phyloP scores from a whole-genome alignment of 2,329 filamentous ascomycete species.

The Geosmithia putterillii region DNA sequence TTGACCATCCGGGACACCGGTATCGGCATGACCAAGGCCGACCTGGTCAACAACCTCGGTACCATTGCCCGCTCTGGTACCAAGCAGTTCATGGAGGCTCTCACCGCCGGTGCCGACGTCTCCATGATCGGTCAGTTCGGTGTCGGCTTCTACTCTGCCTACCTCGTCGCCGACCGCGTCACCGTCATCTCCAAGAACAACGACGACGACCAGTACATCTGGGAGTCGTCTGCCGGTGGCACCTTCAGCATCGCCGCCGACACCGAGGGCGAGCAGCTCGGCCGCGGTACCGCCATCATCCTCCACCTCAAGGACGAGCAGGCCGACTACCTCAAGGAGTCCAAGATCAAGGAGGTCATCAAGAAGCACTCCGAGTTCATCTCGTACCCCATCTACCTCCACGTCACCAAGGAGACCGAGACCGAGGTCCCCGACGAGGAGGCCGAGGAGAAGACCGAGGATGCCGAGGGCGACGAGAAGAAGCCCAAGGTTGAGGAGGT shows the following conservation, averaged over 20 bases:
- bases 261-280: constrained; percentile 80
- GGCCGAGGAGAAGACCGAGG: constrained; percentile 52
- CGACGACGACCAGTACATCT: constrained; percentile 99
- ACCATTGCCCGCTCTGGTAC: constrained; percentile 98
- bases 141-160: constrained; percentile 99
- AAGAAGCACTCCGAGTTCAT: constrained; percentile 99
- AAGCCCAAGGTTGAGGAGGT: constrained; percentile 94
- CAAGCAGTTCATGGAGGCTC: constrained; percentile 99
- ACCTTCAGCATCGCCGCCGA: constrained; percentile 91
- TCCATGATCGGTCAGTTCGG: constrained; percentile 99
- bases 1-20: constrained; percentile 94
- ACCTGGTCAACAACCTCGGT: constrained; percentile 99
- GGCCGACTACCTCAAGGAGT: constrained; percentile 94
- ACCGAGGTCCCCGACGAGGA: constrained; percentile 97
- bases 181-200: constrained; percentile 98
- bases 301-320: constrained; percentile 99
- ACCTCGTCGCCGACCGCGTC: constrained; percentile 95
- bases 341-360: constrained; percentile 99
- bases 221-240: constrained; percentile 94
- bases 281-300: constrained; percentile 95
- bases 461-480: constrained; percentile 75
- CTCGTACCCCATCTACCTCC: constrained; percentile 99
- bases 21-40: constrained; percentile 99
- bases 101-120: constrained; percentile 95
- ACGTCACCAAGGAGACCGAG: constrained; percentile 98